A percentile compares a stretch with the other conserved stretches of the same genome.
phyloP scores from a whole-genome alignment of 805 yeast genomes.

The Cyberlindnera veronae region DNA sequence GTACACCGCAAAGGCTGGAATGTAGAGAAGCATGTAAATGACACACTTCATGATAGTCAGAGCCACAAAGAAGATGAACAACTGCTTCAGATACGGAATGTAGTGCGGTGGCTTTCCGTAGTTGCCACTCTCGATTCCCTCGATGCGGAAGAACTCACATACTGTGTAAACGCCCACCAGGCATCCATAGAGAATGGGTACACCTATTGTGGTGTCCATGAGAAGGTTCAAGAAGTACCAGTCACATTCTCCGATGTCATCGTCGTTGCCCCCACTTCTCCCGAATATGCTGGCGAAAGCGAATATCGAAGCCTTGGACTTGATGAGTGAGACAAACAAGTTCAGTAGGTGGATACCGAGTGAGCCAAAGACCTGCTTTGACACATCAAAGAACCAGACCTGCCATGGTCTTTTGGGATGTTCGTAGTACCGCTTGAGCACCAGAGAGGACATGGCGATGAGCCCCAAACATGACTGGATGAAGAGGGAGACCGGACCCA shows the following conservation, averaged over 20 bases:
- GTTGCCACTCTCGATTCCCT: slow-evolving; percentile 47
- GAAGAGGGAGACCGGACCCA: slow-evolving; percentile 83
- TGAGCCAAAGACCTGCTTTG: slow-evolving; percentile 87
- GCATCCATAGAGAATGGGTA: slow-evolving; percentile 66
- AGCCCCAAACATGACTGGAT: slow-evolving; percentile 78
- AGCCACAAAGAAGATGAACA: slow-evolving; percentile 63
- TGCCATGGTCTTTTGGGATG: slow-evolving; percentile 84
- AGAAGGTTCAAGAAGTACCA: slow-evolving; percentile 90
- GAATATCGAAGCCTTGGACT: slow-evolving; percentile 31
- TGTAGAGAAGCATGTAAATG: slow-evolving; percentile 52
- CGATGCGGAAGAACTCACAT: slow-evolving; percentile 29
- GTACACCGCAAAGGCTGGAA: slow-evolving; percentile 64
- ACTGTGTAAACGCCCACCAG: slow-evolving; percentile 49
- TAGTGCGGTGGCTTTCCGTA: slow-evolving; percentile 62
- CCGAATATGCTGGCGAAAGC: neutral
- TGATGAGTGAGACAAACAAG: slow-evolving; percentile 61
- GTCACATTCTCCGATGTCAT: slow-evolving; percentile 75
- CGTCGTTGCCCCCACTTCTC: slow-evolving; percentile 22
- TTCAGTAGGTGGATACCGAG: slow-evolving; percentile 79
- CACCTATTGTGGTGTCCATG: slow-evolving; percentile 92
- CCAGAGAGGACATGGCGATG: slow-evolving; percentile 67
- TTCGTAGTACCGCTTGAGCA: slow-evolving; percentile 74
- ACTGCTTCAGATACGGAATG: slow-evolving; percentile 66
- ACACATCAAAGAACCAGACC: slow-evolving; percentile 86
- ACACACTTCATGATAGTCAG: slow-evolving; percentile 59